Conservation (phyloP, 2,329 filamentous ascomycete genomes). For the Aspergillus ruber region DNA sequence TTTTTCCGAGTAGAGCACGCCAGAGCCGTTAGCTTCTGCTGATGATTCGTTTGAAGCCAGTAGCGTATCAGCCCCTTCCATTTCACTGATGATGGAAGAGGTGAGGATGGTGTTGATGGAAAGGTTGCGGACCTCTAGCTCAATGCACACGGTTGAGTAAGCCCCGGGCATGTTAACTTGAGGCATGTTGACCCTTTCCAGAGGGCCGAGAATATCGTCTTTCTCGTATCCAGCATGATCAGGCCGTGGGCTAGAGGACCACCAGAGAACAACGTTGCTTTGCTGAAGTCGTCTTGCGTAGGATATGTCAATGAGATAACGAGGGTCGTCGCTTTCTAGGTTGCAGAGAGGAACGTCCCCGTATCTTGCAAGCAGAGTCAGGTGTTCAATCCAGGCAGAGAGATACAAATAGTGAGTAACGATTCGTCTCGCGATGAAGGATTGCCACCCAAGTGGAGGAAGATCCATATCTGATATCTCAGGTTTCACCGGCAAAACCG, state of each 20-base stretch:
- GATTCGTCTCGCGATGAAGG: constrained; percentile 76
- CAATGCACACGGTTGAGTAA: constrained; percentile 93
- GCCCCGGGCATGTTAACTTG: constrained; percentile 88
- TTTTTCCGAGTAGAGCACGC: constrained; percentile 73
- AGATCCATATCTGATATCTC: constrained; percentile 80
- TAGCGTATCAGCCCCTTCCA: constrained; percentile 81
- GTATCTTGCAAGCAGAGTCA: constrained; percentile 81
- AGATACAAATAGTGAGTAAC: constrained; percentile 87
- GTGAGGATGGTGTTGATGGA: constrained; percentile 97
- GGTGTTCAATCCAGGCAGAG: constrained; percentile 84
- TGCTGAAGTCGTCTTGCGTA: constrained; percentile 86
- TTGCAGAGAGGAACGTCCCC: constrained; percentile 95
- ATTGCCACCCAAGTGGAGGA: constrained; percentile 89
- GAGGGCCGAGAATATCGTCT: constrained; percentile 74
- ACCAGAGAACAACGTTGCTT: constrained; percentile 94
- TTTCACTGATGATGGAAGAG: constrained; percentile 91
- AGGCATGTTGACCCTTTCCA: constrained; percentile 88
- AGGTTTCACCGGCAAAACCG: constrained; percentile 71
- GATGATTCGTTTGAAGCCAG: constrained; percentile 68
- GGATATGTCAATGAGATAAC: constrained; percentile 90
- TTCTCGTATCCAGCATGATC: constrained; percentile 95
- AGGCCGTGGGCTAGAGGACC: constrained; percentile 78
- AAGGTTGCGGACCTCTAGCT: constrained; percentile 86
- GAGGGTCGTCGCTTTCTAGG: constrained; percentile 85
- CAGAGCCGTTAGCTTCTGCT: constrained; percentile 57